Percentiles rank a stretch among this genome's conserved stretches.
These are phyloP conservation scores for Immersiporthe knoxdaviesiana DNA, from an alignment of 2,329 filamentous ascomycete species.

Conservation along the genomic window DNA sequence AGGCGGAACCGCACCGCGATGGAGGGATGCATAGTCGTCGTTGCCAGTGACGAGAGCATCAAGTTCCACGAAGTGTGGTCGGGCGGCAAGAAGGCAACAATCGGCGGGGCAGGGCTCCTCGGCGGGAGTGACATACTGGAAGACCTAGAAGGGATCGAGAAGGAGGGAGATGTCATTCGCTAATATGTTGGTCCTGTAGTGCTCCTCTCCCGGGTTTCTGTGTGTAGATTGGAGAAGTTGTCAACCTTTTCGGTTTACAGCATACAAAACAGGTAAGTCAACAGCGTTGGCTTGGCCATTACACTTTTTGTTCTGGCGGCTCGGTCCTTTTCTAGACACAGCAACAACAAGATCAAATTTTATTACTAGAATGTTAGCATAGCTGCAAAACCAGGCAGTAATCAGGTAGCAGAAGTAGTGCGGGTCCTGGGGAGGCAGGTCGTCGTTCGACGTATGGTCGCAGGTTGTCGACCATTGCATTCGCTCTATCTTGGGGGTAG, in stretches of 20 bases:
- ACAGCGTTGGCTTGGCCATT: conserved; percentile 22
- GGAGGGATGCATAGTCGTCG: conserved; percentile 87
- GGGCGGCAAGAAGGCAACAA: conserved; percentile 58
- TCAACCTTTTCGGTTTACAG: conserved; percentile 41
- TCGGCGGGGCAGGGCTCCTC: conserved; percentile 62
- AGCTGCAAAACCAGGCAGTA: conserved; percentile 14
- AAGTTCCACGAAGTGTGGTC: conserved; percentile 96
- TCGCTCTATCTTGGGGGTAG: conserved; percentile 13
- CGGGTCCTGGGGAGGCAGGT: conserved; percentile 25
- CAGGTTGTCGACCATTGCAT: conserved; percentile 5
- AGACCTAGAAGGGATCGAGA: conserved; percentile 77
- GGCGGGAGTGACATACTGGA: conserved; percentile 87
- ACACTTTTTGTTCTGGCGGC: background rate
- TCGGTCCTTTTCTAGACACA: background rate
- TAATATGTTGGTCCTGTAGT: conserved; percentile 44
- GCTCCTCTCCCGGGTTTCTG: background rate
- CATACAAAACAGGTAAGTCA: conserved; percentile 28
- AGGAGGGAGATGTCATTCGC: conserved; percentile 72
- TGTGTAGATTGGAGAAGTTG: background rate
- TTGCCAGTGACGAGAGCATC: conserved; percentile 87
- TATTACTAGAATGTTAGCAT: conserved; percentile 24
- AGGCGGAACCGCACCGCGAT: conserved; percentile 55
- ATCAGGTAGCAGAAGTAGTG: conserved; percentile 13
- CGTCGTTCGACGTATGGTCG: conserved; percentile 16
- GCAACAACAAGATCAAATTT: conserved; percentile 13